Percentiles rank a stretch among this genome's conserved stretches.
Conservation (phyloP, 768 basidiomycete species). For the Podaxis mareebaensis region DNA sequence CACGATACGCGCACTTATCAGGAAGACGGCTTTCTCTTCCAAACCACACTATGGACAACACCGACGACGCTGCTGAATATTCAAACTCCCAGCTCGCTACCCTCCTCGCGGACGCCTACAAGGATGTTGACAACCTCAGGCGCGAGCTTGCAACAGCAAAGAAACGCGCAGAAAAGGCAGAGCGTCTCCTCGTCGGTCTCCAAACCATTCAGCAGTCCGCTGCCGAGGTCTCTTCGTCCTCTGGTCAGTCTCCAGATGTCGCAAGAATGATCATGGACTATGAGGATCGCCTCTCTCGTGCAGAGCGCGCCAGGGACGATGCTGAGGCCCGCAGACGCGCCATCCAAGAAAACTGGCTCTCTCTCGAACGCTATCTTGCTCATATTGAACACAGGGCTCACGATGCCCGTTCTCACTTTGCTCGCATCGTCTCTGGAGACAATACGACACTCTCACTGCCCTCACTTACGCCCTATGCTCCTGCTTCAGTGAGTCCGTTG, state of each 20-base stretch:
- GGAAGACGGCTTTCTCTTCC: neutral
- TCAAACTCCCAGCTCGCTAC: slow-evolving; percentile 52
- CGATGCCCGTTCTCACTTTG: slow-evolving; percentile 51
- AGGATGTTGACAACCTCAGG: slow-evolving; percentile 51
- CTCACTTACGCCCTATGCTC: slow-evolving; percentile 30
- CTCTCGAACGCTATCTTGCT: slow-evolving; percentile 49
- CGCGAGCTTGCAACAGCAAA: slow-evolving; percentile 42
- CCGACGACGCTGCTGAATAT: neutral
- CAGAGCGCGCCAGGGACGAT: slow-evolving; percentile 57
- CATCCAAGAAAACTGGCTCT: slow-evolving; percentile 49
- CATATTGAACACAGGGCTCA: slow-evolving; percentile 44
- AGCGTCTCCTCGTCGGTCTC: slow-evolving; percentile 32
- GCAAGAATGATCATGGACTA: slow-evolving; percentile 40
- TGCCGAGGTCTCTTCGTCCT: slow-evolving; percentile 19
- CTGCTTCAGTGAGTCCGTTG: slow-evolving; percentile 1
- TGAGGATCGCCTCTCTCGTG: slow-evolving; percentile 50
- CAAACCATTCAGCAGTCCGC: slow-evolving; percentile 18
- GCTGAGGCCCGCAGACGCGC: slow-evolving; percentile 46
- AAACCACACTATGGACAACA: neutral
- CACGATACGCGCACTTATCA: slow-evolving; percentile 14
- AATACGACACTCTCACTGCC: slow-evolving; percentile 40
- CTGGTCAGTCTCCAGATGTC: slow-evolving; percentile 13
- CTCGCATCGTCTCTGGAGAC: slow-evolving; percentile 43
- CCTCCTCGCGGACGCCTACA: slow-evolving; percentile 54
- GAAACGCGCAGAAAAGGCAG: slow-evolving; percentile 56